Evolutionary conservation across 2,329 filamentous ascomycete species (phyloP).

Genomic region (Uncinocarpus reesii): DNA sequence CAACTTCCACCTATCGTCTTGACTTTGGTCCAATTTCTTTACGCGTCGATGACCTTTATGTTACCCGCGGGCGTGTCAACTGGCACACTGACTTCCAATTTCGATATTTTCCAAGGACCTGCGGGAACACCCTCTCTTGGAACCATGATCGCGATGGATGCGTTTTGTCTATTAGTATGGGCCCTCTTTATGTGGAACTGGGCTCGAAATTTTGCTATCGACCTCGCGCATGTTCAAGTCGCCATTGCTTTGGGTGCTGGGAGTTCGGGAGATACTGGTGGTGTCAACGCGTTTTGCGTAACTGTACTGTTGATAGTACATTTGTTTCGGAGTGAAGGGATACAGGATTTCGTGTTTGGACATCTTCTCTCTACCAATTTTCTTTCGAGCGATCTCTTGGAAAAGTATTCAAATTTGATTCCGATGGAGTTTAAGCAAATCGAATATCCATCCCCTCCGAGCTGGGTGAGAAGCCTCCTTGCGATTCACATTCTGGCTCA

Average conservation of each 20-base stretch:
- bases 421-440: conserved; percentile 36
- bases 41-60: conserved; percentile 86
- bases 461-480: conserved; percentile 39
- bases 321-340: conserved; percentile 37
- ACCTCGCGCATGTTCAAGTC: conserved; percentile 86
- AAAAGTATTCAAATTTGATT: conserved; percentile 36
- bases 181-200: conserved; percentile 71
- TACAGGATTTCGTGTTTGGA: conserved; percentile 42
- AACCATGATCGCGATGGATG: conserved; percentile 74
- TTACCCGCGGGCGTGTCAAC: conserved; percentile 69
- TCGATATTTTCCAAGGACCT: conserved; percentile 82
- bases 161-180: conserved; percentile 74
- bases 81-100: conserved; percentile 64
- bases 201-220: conserved; percentile 76
- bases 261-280: conserved; percentile 41
- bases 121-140: conserved; percentile 76
- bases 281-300: conserved; percentile 38
- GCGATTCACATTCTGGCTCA: conserved; percentile 42
- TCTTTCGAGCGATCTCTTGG: conserved; percentile 34
- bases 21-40: conserved; percentile 81
- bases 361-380: conserved; percentile 38
- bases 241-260: conserved; percentile 82
- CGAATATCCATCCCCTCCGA: conserved; percentile 35
- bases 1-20: conserved; percentile 81
- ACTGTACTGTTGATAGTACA: conserved; percentile 39